Evolutionary conservation across 495 filamentous ascomycete species (phyloP).

Genomic region (Evansstolkia leycettana): DNA sequence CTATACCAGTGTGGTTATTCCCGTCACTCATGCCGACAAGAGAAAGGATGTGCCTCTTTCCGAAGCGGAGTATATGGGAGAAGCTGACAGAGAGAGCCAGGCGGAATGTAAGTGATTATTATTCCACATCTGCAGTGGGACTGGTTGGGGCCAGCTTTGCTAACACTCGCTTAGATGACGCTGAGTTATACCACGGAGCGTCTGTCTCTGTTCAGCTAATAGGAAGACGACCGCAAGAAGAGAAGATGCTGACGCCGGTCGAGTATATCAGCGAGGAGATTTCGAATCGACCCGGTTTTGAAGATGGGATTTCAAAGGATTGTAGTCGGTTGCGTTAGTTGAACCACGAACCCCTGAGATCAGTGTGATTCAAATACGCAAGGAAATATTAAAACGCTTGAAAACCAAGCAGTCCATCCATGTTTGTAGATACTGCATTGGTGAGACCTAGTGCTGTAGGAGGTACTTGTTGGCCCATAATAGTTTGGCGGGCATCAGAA

Average conservation of each 20-base stretch:
- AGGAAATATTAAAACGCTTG: too few species aligned
- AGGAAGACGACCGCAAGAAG: conserved; percentile 38
- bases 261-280: conserved; percentile 23
- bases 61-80: conserved; percentile 22
- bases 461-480: too few species aligned
- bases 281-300: too few species aligned
- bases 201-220: conserved; percentile 42
- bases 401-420: too few species aligned
- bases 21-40: conserved; percentile 45
- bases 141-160: neutral
- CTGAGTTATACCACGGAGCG: conserved; percentile 40
- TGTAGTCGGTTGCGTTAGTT: too few species aligned
- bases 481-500: too few species aligned
- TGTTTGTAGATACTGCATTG: too few species aligned
- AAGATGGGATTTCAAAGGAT: too few species aligned
- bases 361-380: too few species aligned
- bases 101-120: conserved; percentile 39
- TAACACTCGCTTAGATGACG: conserved; percentile 30
- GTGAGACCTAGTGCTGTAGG: too few species aligned
- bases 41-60: conserved; percentile 31
- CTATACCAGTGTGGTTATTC: conserved; percentile 44
- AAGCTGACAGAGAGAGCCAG: conserved; percentile 29
- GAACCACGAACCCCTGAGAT: too few species aligned
- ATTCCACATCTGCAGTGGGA: too few species aligned
- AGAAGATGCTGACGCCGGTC: conserved; percentile 35